Evolutionary conservation across 1,139 yeast species (phyloP).

Genomic region (Pichia sp.): DNA sequence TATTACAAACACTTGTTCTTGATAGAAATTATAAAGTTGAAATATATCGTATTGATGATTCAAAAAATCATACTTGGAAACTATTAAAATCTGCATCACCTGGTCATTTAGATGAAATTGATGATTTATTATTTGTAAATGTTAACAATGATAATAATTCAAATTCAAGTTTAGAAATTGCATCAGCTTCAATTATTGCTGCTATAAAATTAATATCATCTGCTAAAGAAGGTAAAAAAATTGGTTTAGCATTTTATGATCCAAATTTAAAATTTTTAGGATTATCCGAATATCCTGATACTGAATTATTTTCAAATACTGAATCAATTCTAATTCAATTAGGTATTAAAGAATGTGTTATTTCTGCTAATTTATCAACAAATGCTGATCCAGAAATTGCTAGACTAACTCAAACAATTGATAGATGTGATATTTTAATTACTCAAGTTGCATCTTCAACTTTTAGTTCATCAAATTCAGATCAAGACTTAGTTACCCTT

Average conservation of each 20-base stretch:
- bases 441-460: slow-evolving; percentile 53
- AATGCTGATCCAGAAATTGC: slow-evolving; percentile 35
- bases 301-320: slow-evolving; percentile 77
- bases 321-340: slow-evolving; percentile 82
- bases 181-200: slow-evolving; percentile 62
- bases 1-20: slow-evolving; percentile 60
- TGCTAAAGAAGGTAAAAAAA: slow-evolving; percentile 40
- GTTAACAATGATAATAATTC: slow-evolving; percentile 28
- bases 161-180: slow-evolving; percentile 39
- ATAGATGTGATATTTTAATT: slow-evolving; percentile 68
- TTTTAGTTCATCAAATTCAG: slow-evolving; percentile 58
- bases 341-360: slow-evolving; percentile 78
- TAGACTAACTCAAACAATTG: slow-evolving; percentile 56
- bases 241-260: slow-evolving; percentile 82
- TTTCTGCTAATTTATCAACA: slow-evolving; percentile 28
- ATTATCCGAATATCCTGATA: slow-evolving; percentile 75
- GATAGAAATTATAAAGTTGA: slow-evolving; percentile 74
- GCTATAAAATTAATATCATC: slow-evolving; percentile 52
- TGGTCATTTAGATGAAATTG: slow-evolving; percentile 81
- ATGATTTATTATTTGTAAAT: slow-evolving; percentile 39
- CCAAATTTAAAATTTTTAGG: slow-evolving; percentile 61
- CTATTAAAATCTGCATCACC: slow-evolving; percentile 70
- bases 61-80: slow-evolving; percentile 43
- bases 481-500: slow-evolving; percentile 64
- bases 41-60: slow-evolving; percentile 41